Conservation (phyloP, 768 basidiomycete species). For the Lactarius deliciosus region DNA sequence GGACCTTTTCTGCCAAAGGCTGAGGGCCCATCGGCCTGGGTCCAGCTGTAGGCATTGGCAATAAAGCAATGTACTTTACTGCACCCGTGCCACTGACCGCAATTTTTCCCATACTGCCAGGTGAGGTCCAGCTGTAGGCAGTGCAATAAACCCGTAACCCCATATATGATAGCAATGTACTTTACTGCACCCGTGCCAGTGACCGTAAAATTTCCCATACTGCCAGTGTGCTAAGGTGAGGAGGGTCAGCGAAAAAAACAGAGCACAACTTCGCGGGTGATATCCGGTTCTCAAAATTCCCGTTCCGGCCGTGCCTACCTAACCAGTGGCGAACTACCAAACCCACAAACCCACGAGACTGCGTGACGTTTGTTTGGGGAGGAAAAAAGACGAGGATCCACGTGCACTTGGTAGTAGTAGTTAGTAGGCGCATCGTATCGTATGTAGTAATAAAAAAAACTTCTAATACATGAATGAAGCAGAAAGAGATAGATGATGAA, state of each 20-base stretch:
- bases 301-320: background rate
- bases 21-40: no score
- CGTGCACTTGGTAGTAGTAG: background rate
- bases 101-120: background rate
- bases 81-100: background rate
- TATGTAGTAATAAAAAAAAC: background rate
- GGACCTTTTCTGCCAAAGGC: no score
- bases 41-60: no score
- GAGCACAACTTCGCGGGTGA: background rate
- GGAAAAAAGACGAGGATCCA: background rate
- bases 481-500: background rate
- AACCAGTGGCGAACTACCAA: background rate
- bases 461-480: constrained; percentile 5
- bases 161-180: no score
- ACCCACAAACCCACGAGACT: background rate
- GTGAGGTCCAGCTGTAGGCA: no score
- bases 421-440: constrained; percentile 2
- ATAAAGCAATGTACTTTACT: no score
- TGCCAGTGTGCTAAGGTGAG: background rate
- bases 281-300: background rate
- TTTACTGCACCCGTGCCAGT: background rate
- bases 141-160: no score
- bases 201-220: background rate
- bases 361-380: background rate
- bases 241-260: no score